These are phyloP conservation scores for Hysterangium stoloniferum DNA, from an alignment of 768 basidiomycete genomes.

Conservation along the genomic window DNA sequence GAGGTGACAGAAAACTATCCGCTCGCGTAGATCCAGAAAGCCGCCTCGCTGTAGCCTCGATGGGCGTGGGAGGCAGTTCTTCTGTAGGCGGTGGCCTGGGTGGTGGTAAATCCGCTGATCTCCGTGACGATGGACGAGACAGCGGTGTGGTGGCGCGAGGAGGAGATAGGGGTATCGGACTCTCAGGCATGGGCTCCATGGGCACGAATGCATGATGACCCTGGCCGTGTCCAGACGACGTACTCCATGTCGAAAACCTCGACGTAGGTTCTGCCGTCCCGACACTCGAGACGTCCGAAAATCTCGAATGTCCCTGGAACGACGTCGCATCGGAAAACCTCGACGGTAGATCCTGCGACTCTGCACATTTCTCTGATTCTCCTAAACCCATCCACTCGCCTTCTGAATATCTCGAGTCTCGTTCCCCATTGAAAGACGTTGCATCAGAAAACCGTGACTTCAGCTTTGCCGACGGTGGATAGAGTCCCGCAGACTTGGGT, in stretches of 20 bases:
- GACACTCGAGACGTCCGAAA: not conserved
- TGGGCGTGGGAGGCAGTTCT: not conserved
- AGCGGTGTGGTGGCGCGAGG: not conserved
- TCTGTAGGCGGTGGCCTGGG: slow-evolving; percentile 7
- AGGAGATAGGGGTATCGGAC: not conserved
- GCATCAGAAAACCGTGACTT: not conserved
- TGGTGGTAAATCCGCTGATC: slow-evolving; percentile 6
- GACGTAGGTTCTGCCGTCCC: not conserved
- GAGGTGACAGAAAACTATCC: not conserved
- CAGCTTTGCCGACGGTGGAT: no score
- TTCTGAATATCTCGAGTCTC: no score
- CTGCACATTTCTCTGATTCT: no score
- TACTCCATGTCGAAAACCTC: not conserved
- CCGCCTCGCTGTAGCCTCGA: not conserved
- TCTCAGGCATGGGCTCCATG: not conserved
- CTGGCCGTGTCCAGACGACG: not conserved
- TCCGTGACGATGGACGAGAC: not conserved
- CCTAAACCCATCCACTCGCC: no score
- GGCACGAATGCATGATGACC: not conserved
- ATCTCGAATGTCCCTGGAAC: not conserved
- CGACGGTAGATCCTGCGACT: not conserved
- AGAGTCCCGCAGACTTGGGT: no score
- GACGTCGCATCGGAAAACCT: slow-evolving; percentile 1
- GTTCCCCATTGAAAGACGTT: not conserved
- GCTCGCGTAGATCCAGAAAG: not conserved